Evolutionary conservation across 2,329 filamentous ascomycete species (phyloP), one percentile per base, ranked within the genome.

Genomic region (Ascochyta pisi): DNA sequence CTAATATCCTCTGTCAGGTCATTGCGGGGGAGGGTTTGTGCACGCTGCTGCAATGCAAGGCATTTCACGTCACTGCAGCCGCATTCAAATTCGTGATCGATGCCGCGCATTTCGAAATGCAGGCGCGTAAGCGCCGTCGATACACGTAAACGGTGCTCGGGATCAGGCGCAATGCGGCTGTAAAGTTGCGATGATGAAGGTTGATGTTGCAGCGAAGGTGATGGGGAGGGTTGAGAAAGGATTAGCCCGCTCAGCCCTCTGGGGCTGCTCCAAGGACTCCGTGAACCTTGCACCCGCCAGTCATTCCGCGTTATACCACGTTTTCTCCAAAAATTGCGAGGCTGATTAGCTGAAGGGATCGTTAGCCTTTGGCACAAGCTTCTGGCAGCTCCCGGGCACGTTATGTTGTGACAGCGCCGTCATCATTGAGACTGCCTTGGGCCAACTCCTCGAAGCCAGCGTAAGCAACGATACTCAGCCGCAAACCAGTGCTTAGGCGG

Each of bases 221-320:
- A 52, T 44, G 57, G 57, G 37, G 57, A 59, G 50, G 53, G 54
- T 52, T 49, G 57, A 51, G 40, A 58, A 27, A 46, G 44, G 54
- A 16, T 40, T 53, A 49, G 37, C 52, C 49, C 50, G 59, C 62
- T 65, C 63, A 62, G 64, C 63, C 60, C 63, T 60, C 54, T 63
- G 55, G 56, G 57, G 61, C 58, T 42, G 44, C 44, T 42, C 31
- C 19, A 37, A 54, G 31, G 35, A 58, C 19, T 39, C 41, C 44
- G 40, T 60, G 22, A 67, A 61, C 70, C 66, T 60, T 69, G 67
- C 68, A 69, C 54, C 44, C 50, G 52, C 70, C 69, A 73, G 57
- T 73, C 63, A 45, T 60, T 71, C 59, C 22, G 41, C 16, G 23
- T 26, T 29, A 47, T 22, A 35, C 41, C 52, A 45, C 51, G 22